Conservation (phyloP, 2,329 filamentous ascomycete genomes). For the Botrytis byssoidea region DNA sequence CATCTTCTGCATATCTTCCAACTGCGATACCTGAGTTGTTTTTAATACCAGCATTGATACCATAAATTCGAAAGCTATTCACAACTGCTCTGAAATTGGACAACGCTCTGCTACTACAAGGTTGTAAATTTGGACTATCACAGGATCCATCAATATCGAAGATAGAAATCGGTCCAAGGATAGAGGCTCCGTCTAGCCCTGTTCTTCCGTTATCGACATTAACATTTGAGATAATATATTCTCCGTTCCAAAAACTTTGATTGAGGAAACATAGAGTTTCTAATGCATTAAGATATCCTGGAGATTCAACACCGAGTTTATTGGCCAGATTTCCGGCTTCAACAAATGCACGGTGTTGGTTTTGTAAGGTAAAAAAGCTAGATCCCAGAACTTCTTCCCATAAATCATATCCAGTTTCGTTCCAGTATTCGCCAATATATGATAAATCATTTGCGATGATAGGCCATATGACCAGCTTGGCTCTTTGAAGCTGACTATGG, state of each 20-base stretch:
- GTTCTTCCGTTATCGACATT: slow-evolving; percentile 59
- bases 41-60: slow-evolving; percentile 63
- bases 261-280: slow-evolving; percentile 67
- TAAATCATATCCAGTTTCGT: slow-evolving; percentile 64
- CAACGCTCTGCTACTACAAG: slow-evolving; percentile 52
- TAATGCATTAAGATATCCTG: slow-evolving; percentile 63
- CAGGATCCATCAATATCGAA: slow-evolving; percentile 70
- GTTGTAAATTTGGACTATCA: slow-evolving; percentile 71
- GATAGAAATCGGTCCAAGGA: slow-evolving; percentile 62
- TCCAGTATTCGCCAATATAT: slow-evolving; percentile 73
- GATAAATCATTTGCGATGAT: slow-evolving; percentile 71
- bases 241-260: slow-evolving; percentile 70
- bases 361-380: slow-evolving; percentile 75
- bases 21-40: slow-evolving; percentile 61
- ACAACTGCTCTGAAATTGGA: slow-evolving; percentile 75
- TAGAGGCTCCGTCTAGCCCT: slow-evolving; percentile 69
- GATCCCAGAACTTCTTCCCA: slow-evolving; percentile 81
- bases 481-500: slow-evolving; percentile 51
- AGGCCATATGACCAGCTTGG: slow-evolving; percentile 62
- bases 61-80: slow-evolving; percentile 70
- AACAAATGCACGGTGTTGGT: slow-evolving; percentile 59
- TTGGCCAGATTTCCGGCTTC: slow-evolving; percentile 65
- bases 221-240: slow-evolving; percentile 68
- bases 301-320: slow-evolving; percentile 58
- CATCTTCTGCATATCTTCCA: slow-evolving; percentile 68